Base-by-base conservation (phyloP, 2,329 filamentous ascomycete genomes). In the Hymenoscyphus fraxineus region DNA sequence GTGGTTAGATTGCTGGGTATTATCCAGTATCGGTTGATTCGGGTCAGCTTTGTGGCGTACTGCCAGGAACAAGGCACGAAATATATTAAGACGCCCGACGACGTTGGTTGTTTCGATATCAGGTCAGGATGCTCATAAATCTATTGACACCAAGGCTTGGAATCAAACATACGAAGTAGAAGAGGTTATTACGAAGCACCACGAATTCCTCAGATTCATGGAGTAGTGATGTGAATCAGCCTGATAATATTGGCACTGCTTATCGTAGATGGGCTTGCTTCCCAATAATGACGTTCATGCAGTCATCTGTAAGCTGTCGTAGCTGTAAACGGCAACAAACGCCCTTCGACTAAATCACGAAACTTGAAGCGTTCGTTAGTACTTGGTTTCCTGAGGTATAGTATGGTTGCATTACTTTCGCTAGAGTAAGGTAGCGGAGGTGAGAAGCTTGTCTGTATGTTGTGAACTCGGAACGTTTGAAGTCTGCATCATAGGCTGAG, bases 381-480 rank as follows among this genome's bases (percentile, higher is more conserved):
- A 47, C 39, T 54, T 54, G 19, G 10, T 27, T 22, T 51, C 12
- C 12, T 51, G n/a, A n/a, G 12, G 22, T 54, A 54, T 9, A 12
- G 22, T 54, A 7, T 19, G n/a, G 56, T 38, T 38, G 51, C 47
- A 62, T 41, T 35, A 32, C 38, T 40, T 27, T 19, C 35, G 55
- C 22, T 27, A 47, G 40, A 32, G 10, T 16, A 16, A 32, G 32
- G 40, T n/a, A 47, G 44, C 44, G n/a, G 19, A 51, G 19, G 41
- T 54, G 39, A 58, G 61, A 58, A 51, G 61, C 40, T 62, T 62
- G 31, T 54, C 13, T 58, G 44, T 32, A 27, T 13, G 41, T 44
- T 27, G 22, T 51, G 40, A 62, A 40, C 66, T 65, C 44, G 19
- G 61, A 62, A 62, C 61, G 66, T 68, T 68, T 68, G 61, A 64